Evolutionary conservation across 1,139 yeast genomes (phyloP).

Genomic region (Kazachstania sp.): DNA sequence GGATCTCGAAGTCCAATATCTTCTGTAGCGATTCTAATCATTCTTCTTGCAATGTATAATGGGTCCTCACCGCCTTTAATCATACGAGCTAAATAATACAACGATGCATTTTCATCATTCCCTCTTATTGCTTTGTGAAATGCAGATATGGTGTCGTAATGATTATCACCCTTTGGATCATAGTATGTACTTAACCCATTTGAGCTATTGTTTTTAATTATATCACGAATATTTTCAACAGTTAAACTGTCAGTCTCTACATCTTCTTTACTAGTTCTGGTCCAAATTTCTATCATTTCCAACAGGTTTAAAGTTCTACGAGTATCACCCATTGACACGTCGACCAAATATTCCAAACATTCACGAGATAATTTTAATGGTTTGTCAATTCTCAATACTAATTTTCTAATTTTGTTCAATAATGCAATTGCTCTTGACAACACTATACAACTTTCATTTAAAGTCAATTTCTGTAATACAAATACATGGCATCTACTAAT

Average conservation of each 20-base stretch:
- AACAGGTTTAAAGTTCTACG: conserved; percentile 71
- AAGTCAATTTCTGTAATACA: conserved; percentile 56
- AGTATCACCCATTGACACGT: conserved; percentile 83
- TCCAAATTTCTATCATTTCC: conserved; percentile 44
- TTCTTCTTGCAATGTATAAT: conserved; percentile 76
- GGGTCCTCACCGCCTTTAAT: conserved; percentile 92
- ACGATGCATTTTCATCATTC: conserved; percentile 77
- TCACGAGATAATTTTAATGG: conserved; percentile 47
- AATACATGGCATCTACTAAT: conserved; percentile 84
- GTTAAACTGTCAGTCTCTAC: conserved; percentile 8
- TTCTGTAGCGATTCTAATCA: conserved; percentile 89
- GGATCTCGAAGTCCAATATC: conserved; percentile 83
- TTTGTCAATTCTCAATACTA: conserved; percentile 27
- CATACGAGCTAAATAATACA: conserved; percentile 82
- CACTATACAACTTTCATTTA: conserved; percentile 48
- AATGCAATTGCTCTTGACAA: conserved; percentile 55
- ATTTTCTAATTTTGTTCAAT: conserved; percentile 50
- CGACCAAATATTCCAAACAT: conserved; percentile 61
- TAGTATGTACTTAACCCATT: conserved; percentile 45
- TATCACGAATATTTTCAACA: conserved; percentile 10
- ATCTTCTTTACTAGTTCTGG: conserved; percentile 12
- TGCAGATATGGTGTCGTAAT: conserved; percentile 90
- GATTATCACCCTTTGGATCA: conserved; percentile 84
- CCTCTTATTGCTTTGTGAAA: conserved; percentile 90
- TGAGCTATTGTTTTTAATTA: conserved; percentile 28